Evolutionary conservation across 2,329 filamentous ascomycete species (phyloP).

Genomic region (Aureobasidium sp.): DNA sequence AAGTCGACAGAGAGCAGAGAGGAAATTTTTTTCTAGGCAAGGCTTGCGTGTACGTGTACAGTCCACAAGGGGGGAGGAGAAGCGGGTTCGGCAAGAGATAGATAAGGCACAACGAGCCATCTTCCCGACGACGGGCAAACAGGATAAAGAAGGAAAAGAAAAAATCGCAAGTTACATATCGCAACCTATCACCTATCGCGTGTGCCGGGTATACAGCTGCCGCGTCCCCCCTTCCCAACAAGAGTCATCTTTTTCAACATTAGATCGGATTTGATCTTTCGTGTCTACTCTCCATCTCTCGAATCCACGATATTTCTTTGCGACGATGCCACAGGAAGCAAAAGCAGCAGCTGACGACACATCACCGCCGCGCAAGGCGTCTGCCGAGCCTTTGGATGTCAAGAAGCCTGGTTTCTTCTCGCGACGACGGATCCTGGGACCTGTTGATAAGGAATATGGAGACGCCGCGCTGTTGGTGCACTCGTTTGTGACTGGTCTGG

Average conservation of each 20-base stretch:
- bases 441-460: slow-evolving; percentile 23
- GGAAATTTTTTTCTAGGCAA: background rate
- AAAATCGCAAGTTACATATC: background rate
- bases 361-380: background rate
- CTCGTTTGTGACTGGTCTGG: slow-evolving; percentile 39
- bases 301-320: background rate
- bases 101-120: slow-evolving; percentile 4
- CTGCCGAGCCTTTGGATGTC: background rate
- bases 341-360: slow-evolving; percentile 5
- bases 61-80: background rate
- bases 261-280: background rate
- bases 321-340: slow-evolving; percentile 6
- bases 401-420: slow-evolving; percentile 20
- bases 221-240: background rate
- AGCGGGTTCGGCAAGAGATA: background rate
- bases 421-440: slow-evolving; percentile 20
- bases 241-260: background rate
- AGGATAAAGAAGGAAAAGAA: background rate
- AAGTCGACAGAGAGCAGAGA: background rate
- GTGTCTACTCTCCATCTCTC: background rate
- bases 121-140: background rate
- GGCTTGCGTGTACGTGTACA: slow-evolving; percentile 4
- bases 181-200: background rate
- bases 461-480: slow-evolving; percentile 31
- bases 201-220: background rate